Evolutionary conservation across 208 protist species (phyloP).

Genomic region (Kentomonas sorsogonicus): DNA sequence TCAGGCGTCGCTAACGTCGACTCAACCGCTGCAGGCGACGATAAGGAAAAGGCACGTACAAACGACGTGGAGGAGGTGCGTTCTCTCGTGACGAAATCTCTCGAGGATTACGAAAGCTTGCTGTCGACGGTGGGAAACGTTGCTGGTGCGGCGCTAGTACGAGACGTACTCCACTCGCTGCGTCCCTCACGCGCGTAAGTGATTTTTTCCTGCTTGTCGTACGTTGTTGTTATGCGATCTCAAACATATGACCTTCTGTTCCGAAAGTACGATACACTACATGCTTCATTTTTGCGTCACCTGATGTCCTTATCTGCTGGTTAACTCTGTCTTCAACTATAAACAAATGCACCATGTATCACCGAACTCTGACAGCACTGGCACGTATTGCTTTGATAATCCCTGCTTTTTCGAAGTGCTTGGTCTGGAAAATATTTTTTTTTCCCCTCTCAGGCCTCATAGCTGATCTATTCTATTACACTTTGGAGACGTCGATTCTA

Average conservation of each 20-base stretch:
- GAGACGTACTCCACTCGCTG: constrained; percentile 36
- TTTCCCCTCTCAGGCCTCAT: background rate
- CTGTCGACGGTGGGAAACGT: constrained; percentile 56
- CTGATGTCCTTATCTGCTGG: background rate
- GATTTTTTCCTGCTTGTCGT: too few species aligned
- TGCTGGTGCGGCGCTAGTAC: constrained; percentile 25
- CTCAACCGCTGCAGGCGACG: background rate
- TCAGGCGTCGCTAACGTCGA: background rate
- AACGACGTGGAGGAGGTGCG: constrained; percentile 2
- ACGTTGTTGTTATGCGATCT: background rate
- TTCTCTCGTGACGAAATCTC: constrained; percentile 25
- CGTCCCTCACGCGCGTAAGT: too few species aligned
- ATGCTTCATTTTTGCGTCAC: background rate
- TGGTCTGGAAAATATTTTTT: background rate
- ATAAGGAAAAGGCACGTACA: constrained; percentile 7
- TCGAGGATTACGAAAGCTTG: constrained; percentile 55
- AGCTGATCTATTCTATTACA: background rate
- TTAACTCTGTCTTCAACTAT: background rate
- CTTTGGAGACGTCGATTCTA: too few species aligned
- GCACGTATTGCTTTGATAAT: too few species aligned
- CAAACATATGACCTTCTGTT: background rate
- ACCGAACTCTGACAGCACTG: too few species aligned
- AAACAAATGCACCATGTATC: too few species aligned
- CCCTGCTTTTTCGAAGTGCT: background rate
- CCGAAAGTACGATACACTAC: background rate